These are phyloP conservation scores for Echria macrotheca DNA, from an alignment of 495 filamentous ascomycete genomes.

Conservation along the genomic window DNA sequence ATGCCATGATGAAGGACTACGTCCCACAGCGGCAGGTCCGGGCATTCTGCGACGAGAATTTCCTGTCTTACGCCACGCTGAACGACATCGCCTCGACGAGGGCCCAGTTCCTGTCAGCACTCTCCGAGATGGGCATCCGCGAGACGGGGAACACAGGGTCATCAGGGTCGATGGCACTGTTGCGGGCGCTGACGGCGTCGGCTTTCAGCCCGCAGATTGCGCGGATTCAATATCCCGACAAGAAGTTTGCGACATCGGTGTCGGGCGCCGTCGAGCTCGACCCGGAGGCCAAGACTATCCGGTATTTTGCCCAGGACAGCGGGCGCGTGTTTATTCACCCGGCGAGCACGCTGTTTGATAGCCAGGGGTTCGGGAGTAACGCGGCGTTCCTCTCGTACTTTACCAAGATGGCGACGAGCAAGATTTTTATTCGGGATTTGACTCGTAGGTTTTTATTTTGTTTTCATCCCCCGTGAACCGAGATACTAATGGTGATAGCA, in stretches of 20 bases:
- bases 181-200: conserved; percentile 84
- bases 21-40: conserved; percentile 59
- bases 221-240: conserved; percentile 86
- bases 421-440: conserved; percentile 80
- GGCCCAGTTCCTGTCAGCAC: conserved; percentile 75
- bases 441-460: conserved; percentile 79
- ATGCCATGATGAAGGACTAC: conserved; percentile 49
- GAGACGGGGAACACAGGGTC: conserved; percentile 8
- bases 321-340: conserved; percentile 92
- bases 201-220: conserved; percentile 89
- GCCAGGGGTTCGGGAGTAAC: conserved; percentile 63
- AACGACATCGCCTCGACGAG: conserved; percentile 83
- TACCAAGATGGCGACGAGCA: conserved; percentile 82
- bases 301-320: conserved; percentile 82
- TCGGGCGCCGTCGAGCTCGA: conserved; percentile 87
- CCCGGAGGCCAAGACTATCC: conserved; percentile 85
- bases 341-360: conserved; percentile 75
- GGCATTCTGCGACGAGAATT: conserved; percentile 80
- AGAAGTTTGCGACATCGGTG: conserved; percentile 81
- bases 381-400: conserved; percentile 78
- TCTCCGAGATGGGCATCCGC: conserved; percentile 80
- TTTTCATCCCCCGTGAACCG: too few species aligned
- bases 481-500: too few species aligned
- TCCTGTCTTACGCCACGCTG: conserved; percentile 76
- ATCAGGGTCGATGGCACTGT: conserved; percentile 49